Evolutionary conservation across 352 stramenopile species (phyloP).

Genomic region (Phytophthora quininea): DNA sequence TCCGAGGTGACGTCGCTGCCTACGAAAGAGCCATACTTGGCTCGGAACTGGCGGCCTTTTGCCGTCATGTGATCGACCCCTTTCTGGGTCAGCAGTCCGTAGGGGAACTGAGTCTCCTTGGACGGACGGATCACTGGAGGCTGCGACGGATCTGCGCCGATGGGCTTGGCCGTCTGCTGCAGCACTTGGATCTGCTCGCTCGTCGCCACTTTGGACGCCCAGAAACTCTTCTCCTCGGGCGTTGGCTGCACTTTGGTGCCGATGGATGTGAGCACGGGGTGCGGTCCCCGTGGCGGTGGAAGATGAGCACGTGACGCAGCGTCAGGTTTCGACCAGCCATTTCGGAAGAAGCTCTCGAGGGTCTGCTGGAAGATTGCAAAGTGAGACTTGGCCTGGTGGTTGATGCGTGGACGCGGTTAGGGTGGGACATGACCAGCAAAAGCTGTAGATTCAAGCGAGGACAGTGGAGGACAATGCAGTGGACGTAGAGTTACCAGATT

Average conservation of each 20-base stretch:
- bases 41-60: slow-evolving; percentile 15
- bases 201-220: slow-evolving; percentile 19
- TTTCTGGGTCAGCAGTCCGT: slow-evolving; percentile 31
- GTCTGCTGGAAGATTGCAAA: slow-evolving; percentile 31
- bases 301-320: slow-evolving; percentile 32
- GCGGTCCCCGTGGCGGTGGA: slow-evolving; percentile 40
- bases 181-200: slow-evolving; percentile 27
- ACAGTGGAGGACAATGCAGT: background rate
- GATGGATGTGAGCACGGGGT: slow-evolving; percentile 26
- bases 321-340: slow-evolving; percentile 5
- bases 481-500: background rate
- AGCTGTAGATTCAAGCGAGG: background rate
- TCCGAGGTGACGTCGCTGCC: background rate
- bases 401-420: background rate
- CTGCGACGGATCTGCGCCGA: slow-evolving; percentile 15
- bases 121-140: slow-evolving; percentile 2
- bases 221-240: slow-evolving; percentile 32
- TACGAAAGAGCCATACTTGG: slow-evolving; percentile 18
- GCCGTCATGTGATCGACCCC: slow-evolving; percentile 21
- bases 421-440: background rate
- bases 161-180: slow-evolving; percentile 2
- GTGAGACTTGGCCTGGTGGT: slow-evolving; percentile 1
- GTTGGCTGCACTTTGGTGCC: slow-evolving; percentile 26
- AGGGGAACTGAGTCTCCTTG: slow-evolving; percentile 21
- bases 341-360: background rate